Conservation (phyloP, 805 yeast genomes). For the Teunomyces kruisii region DNA sequence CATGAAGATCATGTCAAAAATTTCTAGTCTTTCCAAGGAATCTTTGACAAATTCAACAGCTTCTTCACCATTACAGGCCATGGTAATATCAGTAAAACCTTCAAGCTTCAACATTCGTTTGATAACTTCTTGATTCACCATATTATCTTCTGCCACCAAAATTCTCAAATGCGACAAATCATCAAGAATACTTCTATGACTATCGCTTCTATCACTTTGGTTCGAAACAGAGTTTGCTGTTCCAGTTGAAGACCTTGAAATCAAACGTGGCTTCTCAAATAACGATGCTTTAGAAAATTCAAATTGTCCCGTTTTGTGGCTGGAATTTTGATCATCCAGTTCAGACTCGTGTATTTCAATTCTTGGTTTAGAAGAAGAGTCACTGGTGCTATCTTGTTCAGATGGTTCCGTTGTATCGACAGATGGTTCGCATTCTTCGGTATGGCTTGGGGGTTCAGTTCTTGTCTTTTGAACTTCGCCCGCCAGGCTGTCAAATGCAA, state of each 20-base stretch:
- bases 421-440: background rate
- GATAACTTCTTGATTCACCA: conserved; percentile 92
- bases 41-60: conserved; percentile 69
- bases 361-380: background rate
- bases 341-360: background rate
- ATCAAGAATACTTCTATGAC: conserved; percentile 21
- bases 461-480: background rate
- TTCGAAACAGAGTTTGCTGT: conserved; percentile 43
- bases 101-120: conserved; percentile 83
- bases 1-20: conserved; percentile 83
- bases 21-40: conserved; percentile 37
- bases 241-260: conserved; percentile 51
- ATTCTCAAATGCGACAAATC: conserved; percentile 44
- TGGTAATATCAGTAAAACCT: conserved; percentile 65
- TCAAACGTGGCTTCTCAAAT: conserved; percentile 45
- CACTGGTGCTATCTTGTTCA: background rate
- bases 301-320: background rate
- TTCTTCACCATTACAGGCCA: conserved; percentile 90
- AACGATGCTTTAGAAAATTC: conserved; percentile 12
- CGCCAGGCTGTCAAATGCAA: conserved; percentile 30
- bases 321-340: conserved; percentile 3
- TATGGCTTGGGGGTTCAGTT: background rate
- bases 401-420: background rate
- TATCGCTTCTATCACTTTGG: conserved; percentile 13
- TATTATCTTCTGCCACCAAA: conserved; percentile 90